Base-by-base conservation (phyloP, 1,139 yeast genomes). In the Diutina sp. region DNA sequence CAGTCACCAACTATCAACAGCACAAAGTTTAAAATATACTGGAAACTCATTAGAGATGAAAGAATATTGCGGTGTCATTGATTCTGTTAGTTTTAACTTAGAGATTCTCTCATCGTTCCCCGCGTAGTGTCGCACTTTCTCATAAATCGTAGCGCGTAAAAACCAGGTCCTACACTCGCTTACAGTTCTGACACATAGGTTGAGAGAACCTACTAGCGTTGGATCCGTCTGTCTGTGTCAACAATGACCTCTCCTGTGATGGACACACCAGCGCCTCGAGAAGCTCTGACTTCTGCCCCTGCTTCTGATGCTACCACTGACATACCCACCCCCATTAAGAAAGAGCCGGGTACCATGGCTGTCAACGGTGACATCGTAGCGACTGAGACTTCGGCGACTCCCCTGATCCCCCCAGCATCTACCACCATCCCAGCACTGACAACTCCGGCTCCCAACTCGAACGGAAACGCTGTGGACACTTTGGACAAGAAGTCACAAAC, bases 401-500 rank as follows among this genome's bases (percentile, higher is more conserved):
- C 50, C 16, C 50, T 44, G 46, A 12, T 9, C 5, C 41, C 12
- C 14, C 14, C n/a, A n/a, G 41, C 41, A 35, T 35, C 41, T n/a
- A n/a, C 41, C 41, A 35, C 41, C 14, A 35, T 35, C n/a, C 41
- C 41, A 35, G 41, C 41, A 35, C 41, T 35, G 41, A 35, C 41
- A 35, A 35, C 16, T 3, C 41, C 41, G 6, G 41, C 16, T 35
- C 16, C 41, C 41, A 35, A n/a, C 14, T 35, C 41, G 4, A 35
- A 35, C 14, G 41, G 41, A 35, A 35, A 2, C 14, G 46, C n/a
- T 16, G 50, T 25, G n/a, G 50, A 6, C 50, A 25, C 50, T n/a
- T 5, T 46, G 50, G 51, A 47, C 12, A 47, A 44, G 73, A 59
- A 2, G 79, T 68, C 60, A 64, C 66, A 60, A 55, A 64, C 47